These are phyloP conservation scores for Populus davidiana DNA, from an alignment of 345 rosid genomes.

Conservation along the genomic window DNA sequence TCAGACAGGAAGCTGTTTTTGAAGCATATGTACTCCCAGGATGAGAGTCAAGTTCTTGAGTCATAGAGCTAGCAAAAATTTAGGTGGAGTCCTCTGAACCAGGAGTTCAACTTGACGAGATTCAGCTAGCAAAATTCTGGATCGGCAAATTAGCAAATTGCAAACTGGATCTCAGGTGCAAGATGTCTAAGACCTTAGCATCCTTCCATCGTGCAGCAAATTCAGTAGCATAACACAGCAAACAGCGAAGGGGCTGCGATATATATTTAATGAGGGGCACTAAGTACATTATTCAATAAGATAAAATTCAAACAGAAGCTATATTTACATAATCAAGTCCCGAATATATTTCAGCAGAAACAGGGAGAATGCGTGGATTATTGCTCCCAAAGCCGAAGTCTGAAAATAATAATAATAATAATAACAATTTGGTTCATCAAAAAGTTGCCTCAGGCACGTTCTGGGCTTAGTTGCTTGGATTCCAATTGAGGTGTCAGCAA, in stretches of 20 bases:
- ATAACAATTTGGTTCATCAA: neutral
- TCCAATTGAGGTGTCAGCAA: constrained; percentile 3
- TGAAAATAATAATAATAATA: neutral
- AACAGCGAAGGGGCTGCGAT: too few species aligned
- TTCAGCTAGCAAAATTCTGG: too few species aligned
- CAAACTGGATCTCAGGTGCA: neutral
- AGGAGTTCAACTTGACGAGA: too few species aligned
- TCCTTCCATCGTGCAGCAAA: neutral
- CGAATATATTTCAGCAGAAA: neutral
- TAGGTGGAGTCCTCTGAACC: too few species aligned
- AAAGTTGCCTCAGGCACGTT: constrained; percentile 1
- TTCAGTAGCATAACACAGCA: neutral
- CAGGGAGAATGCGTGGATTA: neutral
- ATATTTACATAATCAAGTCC: neutral
- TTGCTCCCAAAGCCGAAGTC: neutral
- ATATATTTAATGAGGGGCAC: neutral
- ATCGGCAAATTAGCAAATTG: too few species aligned
- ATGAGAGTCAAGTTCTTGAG: too few species aligned
- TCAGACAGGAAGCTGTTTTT: too few species aligned
- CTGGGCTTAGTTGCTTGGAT: constrained; percentile 5
- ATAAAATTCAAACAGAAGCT: neutral
- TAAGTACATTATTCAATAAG: neutral
- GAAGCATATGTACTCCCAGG: too few species aligned
- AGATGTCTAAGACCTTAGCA: neutral
- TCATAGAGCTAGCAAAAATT: too few species aligned